Evolutionary conservation across 257 asterid species (phyloP).

Genomic region (Striga asiatica): DNA sequence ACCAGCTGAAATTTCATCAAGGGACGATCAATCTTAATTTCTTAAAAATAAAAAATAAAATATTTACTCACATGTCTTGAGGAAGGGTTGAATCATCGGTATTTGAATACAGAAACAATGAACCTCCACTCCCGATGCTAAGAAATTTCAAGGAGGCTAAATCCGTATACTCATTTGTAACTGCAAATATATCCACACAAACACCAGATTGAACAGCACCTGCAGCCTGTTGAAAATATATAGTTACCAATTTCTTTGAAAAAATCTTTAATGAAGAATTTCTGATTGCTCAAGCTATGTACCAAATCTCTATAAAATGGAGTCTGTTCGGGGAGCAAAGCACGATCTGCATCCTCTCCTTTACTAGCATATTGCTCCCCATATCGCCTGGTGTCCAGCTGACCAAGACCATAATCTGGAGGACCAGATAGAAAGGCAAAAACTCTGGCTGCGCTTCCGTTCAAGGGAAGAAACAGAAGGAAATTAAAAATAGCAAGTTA

Average conservation of each 20-base stretch:
- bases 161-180: constrained; percentile 96
- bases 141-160: constrained; percentile 93
- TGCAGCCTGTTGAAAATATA: constrained; percentile 69
- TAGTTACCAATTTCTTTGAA: constrained; percentile 23
- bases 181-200: constrained; percentile 95
- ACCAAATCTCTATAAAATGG: constrained; percentile 97
- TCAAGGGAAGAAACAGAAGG: constrained; percentile 15
- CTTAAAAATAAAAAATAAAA: constrained; percentile 9
- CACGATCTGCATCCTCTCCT: constrained; percentile 98
- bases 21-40: too few species aligned
- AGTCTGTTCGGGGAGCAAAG: constrained; percentile 96
- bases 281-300: constrained; percentile 17
- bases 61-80: constrained; percentile 86
- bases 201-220: constrained; percentile 99
- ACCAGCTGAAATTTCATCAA: constrained; percentile 3
- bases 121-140: constrained; percentile 98
- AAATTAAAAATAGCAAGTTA: constrained; percentile 19
- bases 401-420: constrained; percentile 97
- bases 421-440: constrained; percentile 93
- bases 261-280: constrained; percentile 12
- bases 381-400: constrained; percentile 88
- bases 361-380: constrained; percentile 99
- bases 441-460: constrained; percentile 76
- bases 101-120: constrained; percentile 79
- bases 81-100: constrained; percentile 99